Evolutionary conservation across 441 rosid species (phyloP).

Genomic region (Capsella rubella): DNA sequence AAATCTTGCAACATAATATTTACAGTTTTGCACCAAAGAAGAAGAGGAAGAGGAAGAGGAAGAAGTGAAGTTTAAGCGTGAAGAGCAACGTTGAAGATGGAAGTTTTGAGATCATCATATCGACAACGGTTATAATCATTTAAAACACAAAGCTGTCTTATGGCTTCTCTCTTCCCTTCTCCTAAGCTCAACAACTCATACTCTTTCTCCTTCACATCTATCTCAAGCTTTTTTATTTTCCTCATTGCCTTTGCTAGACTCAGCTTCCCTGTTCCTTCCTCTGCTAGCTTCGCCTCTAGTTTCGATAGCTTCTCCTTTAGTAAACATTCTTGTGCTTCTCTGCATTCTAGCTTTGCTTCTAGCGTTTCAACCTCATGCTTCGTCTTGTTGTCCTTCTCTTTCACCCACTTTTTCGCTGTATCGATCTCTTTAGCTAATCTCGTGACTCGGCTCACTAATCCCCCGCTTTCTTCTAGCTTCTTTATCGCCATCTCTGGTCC

Average conservation of each 20-base stretch:
- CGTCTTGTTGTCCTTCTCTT: slow-evolving; percentile 40
- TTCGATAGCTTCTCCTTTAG: slow-evolving; percentile 49
- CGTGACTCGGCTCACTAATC: slow-evolving; percentile 45
- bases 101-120: slow-evolving; percentile 53
- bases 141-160: slow-evolving; percentile 67
- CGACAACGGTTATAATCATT: slow-evolving; percentile 65
- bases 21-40: slow-evolving; percentile 10
- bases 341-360: slow-evolving; percentile 43
- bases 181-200: slow-evolving; percentile 50
- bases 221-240: slow-evolving; percentile 57
- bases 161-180: slow-evolving; percentile 88
- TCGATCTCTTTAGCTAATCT: slow-evolving; percentile 53
- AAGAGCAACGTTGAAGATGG: slow-evolving; percentile 43
- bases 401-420: slow-evolving; percentile 51
- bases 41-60: neutral
- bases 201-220: slow-evolving; percentile 52
- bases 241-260: slow-evolving; percentile 39
- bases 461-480: slow-evolving; percentile 48
- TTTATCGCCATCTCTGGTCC: slow-evolving; percentile 51
- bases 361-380: slow-evolving; percentile 47
- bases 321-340: slow-evolving; percentile 49
- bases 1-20: slow-evolving; percentile 19
- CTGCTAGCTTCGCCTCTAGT: slow-evolving; percentile 47
- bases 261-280: slow-evolving; percentile 49
- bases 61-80: slow-evolving; percentile 24